phyloP scores from a whole-genome alignment of 169 alveolate species.

The Cryptosporidium sp. region DNA sequence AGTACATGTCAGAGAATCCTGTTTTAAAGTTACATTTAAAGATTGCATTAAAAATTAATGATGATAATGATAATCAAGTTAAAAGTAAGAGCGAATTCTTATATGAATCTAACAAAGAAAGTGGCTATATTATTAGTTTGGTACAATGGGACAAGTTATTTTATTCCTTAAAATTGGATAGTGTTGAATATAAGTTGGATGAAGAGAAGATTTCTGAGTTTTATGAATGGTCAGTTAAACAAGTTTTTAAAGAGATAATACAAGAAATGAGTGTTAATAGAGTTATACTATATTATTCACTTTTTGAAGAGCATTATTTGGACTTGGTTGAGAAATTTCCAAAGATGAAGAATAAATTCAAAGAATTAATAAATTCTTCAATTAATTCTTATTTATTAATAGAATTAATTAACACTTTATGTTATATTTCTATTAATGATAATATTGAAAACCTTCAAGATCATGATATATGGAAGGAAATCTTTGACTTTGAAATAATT shows the following conservation, averaged over 20 bases:
- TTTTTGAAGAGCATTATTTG: constrained; percentile 19
- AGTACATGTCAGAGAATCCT: constrained; percentile 83
- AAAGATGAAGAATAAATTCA: background rate
- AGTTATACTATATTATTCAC: constrained; percentile 15
- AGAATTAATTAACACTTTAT: constrained; percentile 12
- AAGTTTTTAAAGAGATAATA: background rate
- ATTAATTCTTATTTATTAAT: constrained; percentile 28
- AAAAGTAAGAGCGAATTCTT: background rate
- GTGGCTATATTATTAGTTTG: constrained; percentile 27
- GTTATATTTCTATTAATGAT: background rate
- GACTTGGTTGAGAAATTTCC: background rate
- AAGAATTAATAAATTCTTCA: background rate
- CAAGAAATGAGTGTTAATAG: constrained; percentile 24
- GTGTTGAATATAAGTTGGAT: background rate
- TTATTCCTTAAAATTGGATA: background rate
- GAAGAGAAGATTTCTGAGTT: constrained; percentile 5
- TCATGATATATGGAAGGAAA: background rate
- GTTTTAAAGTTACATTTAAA: constrained; percentile 76
- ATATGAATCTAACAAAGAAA: constrained; percentile 33
- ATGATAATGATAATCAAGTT: background rate
- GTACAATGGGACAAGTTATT: constrained; percentile 27
- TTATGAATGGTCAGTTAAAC: constrained; percentile 38
- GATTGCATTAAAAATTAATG: constrained; percentile 54
- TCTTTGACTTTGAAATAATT: background rate
- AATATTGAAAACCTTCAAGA: background rate